These are phyloP conservation scores for Gossypium thurberi DNA, from an alignment of 345 rosid genomes.

Conservation along the genomic window DNA sequence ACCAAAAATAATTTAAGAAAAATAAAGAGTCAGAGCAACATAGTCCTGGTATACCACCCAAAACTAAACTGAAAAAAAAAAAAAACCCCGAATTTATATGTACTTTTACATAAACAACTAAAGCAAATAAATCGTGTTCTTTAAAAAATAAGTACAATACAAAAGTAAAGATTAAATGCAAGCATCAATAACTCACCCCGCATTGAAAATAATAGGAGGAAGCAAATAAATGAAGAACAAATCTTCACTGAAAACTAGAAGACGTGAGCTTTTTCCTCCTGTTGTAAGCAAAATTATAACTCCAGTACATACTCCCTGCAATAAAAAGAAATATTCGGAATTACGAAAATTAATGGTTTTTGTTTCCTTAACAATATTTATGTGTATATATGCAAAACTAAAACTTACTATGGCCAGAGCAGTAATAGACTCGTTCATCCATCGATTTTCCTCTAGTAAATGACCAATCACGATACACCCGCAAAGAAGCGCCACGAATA, in stretches of 20 bases:
- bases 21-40: too few relatives aligned
- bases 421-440: slow-evolving; percentile 97
- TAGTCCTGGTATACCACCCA: background rate
- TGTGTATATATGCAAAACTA: background rate
- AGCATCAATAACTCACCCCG: slow-evolving; percentile 54
- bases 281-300: slow-evolving; percentile 67
- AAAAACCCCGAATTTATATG: background rate
- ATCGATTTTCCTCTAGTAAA: slow-evolving; percentile 63
- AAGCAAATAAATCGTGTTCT: background rate
- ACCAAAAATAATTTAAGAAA: too few relatives aligned
- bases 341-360: background rate
- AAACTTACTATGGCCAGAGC: slow-evolving; percentile 74
- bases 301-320: slow-evolving; percentile 85
- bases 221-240: slow-evolving; percentile 93
- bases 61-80: background rate
- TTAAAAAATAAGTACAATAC: background rate
- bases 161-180: background rate
- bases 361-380: background rate
- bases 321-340: background rate
- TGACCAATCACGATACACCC: slow-evolving; percentile 81
- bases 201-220: slow-evolving; percentile 93
- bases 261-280: slow-evolving; percentile 69
- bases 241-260: slow-evolving; percentile 31
- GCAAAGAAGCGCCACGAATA: slow-evolving; percentile 79
- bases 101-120: background rate